Conservation (phyloP, 2,329 filamentous ascomycete genomes). For the Neonectria hederae region DNA sequence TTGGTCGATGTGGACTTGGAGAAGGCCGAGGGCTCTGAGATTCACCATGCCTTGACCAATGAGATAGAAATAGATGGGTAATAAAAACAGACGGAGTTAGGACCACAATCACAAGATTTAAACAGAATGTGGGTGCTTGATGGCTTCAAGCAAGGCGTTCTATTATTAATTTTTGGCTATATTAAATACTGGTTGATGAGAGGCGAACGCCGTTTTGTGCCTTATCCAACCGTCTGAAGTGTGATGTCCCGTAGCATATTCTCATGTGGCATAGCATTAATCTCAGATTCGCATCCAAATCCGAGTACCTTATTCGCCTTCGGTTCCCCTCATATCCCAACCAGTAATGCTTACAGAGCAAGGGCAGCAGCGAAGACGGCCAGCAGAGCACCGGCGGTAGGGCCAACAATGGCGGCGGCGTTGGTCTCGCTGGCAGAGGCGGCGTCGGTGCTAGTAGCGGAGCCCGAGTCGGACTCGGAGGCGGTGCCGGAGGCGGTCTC, state of each 20-base stretch:
- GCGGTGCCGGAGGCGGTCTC: constrained; percentile 6
- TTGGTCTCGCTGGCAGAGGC: constrained; percentile 25
- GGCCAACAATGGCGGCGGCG: constrained; percentile 39
- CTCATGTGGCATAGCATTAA: constrained; percentile 13
- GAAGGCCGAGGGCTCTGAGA: not conserved
- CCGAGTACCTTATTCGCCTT: not conserved
- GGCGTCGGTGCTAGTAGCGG: not conserved
- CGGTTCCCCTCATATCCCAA: not conserved
- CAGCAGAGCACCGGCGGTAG: constrained; percentile 43
- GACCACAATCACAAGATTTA: not conserved
- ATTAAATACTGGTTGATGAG: constrained; percentile 19
- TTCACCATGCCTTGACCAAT: not conserved
- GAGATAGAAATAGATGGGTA: not conserved
- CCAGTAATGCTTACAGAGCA: constrained; percentile 45
- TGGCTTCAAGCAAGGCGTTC: constrained; percentile 25
- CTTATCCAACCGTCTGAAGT: constrained; percentile 10
- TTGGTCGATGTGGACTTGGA: constrained; percentile 60
- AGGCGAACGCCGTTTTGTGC: not conserved
- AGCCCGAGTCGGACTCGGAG: not conserved
- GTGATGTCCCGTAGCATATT: constrained; percentile 8
- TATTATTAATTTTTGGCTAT: constrained; percentile 30
- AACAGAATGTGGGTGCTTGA: constrained; percentile 13
- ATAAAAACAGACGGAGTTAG: not conserved
- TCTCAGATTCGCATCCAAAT: not conserved
- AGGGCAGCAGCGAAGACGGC: constrained; percentile 45